These are phyloP conservation scores for Debaryomyces hansenii DNA, from an alignment of 805 yeast species.

Conservation along the genomic window DNA sequence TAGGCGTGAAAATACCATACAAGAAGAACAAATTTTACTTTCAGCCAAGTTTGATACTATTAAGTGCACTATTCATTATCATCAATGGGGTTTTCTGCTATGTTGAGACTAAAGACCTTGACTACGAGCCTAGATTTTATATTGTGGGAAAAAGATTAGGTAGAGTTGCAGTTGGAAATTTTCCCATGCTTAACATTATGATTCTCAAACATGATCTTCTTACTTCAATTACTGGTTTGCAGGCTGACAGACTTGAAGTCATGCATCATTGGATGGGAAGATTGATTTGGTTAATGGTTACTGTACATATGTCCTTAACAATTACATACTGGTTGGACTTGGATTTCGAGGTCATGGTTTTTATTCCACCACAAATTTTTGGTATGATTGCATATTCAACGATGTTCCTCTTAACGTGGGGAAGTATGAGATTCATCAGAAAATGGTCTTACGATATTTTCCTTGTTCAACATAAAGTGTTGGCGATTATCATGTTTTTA, in stretches of 20 bases:
- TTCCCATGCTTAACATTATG: conserved; percentile 37
- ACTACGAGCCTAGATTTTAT: conserved; percentile 39
- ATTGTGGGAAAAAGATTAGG: conserved; percentile 45
- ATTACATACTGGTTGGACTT: conserved; percentile 42
- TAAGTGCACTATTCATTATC: conserved; percentile 25
- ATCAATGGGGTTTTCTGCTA: conserved; percentile 28
- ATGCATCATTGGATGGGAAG: conserved; percentile 49
- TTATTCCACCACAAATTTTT: conserved; percentile 51
- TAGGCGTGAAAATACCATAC: conserved; percentile 20
- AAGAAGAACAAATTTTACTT: conserved; percentile 21
- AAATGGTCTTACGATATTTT: conserved; percentile 43
- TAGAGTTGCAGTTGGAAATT: conserved; percentile 37
- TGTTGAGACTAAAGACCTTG: conserved; percentile 35
- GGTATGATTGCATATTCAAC: conserved; percentile 46
- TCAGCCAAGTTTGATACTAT: conserved; percentile 42
- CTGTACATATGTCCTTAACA: conserved; percentile 34
- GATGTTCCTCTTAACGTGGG: conserved; percentile 36
- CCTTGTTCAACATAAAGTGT: conserved; percentile 42
- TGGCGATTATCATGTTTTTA: conserved; percentile 42
- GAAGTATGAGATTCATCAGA: conserved; percentile 34
- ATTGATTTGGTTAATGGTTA: conserved; percentile 33
- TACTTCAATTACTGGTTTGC: conserved; percentile 40
- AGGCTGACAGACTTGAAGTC: conserved; percentile 37
- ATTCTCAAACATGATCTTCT: conserved; percentile 42
- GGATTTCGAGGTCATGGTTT: conserved; percentile 37